Percentiles rank a stretch among this genome's conserved stretches.
Conservation (phyloP, 768 basidiomycete genomes). For the Boletus rubropictus region DNA sequence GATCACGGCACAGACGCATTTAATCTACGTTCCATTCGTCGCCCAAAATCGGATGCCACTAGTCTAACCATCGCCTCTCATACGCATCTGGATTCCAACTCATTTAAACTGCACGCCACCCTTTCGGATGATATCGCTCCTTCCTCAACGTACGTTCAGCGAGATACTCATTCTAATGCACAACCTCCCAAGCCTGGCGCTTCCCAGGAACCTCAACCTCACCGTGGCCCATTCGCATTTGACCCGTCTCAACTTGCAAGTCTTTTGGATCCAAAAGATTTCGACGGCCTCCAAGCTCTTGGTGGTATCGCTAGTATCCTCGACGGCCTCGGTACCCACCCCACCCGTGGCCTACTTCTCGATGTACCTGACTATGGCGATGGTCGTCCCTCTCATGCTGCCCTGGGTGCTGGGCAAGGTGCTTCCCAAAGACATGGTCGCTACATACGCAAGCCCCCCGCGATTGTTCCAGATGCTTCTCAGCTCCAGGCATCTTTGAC, state of each 20-base stretch:
- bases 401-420: conserved; percentile 28
- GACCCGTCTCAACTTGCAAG: conserved; percentile 74
- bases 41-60: conserved; percentile 32
- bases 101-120: conserved; percentile 18
- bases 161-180: conserved; percentile 19
- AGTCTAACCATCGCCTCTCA: conserved; percentile 33
- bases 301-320: conserved; percentile 70
- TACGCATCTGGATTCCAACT: conserved; percentile 36
- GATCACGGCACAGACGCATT: conserved; percentile 34
- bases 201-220: conserved; percentile 37
- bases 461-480: neutral
- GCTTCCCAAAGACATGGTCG: conserved; percentile 33
- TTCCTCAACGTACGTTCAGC: conserved; percentile 22
- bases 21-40: conserved; percentile 29
- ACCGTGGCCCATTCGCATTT: conserved; percentile 69
- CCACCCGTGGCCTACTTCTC: conserved; percentile 39
- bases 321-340: conserved; percentile 66
- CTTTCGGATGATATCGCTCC: conserved; percentile 5
- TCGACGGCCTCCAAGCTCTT: conserved; percentile 56
- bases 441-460: neutral
- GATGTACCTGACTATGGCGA: neutral
- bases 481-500: conserved; percentile 12
- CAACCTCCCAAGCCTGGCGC: conserved; percentile 21
- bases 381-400: conserved; percentile 6
- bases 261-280: conserved; percentile 84